These are phyloP conservation scores for Spergularia azorica DNA, from an alignment of 179 eudicot species.

Conservation along the genomic window DNA sequence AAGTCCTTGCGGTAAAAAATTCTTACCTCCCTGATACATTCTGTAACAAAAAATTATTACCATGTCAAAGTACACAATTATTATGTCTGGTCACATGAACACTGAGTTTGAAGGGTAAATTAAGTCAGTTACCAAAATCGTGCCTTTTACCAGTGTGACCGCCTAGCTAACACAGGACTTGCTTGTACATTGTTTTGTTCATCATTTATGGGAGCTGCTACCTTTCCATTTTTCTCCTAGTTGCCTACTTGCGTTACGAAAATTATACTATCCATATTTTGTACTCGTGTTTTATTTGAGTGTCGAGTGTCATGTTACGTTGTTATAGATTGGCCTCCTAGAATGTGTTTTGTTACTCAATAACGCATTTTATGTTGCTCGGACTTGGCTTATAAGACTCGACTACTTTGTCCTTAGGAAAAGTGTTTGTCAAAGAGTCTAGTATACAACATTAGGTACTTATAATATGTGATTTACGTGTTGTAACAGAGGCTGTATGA, in stretches of 20 bases:
- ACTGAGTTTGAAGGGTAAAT: neutral
- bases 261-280: too few species aligned
- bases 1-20: conserved; percentile 25
- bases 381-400: neutral
- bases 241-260: too few species aligned
- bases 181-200: neutral
- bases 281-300: too few species aligned
- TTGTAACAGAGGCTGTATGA: conserved; percentile 57
- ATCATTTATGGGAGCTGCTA: conserved; percentile 9
- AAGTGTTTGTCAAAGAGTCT: neutral
- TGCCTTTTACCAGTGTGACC: neutral
- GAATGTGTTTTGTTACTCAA: neutral
- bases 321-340: too few species aligned
- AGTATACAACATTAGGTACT: neutral
- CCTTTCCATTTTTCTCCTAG: too few species aligned
- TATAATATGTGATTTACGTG: neutral
- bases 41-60: too few species aligned
- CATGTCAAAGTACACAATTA: too few species aligned
- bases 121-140: neutral
- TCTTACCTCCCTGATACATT: too few species aligned
- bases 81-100: too few species aligned
- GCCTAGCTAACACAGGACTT: conserved; percentile 8
- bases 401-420: too few species aligned
- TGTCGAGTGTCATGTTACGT: too few species aligned
- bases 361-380: neutral